Percentiles rank a stretch among this genome's conserved stretches.
phyloP scores from a whole-genome alignment of 768 basidiomycete genomes.

The Clitopilus hobsonii region DNA sequence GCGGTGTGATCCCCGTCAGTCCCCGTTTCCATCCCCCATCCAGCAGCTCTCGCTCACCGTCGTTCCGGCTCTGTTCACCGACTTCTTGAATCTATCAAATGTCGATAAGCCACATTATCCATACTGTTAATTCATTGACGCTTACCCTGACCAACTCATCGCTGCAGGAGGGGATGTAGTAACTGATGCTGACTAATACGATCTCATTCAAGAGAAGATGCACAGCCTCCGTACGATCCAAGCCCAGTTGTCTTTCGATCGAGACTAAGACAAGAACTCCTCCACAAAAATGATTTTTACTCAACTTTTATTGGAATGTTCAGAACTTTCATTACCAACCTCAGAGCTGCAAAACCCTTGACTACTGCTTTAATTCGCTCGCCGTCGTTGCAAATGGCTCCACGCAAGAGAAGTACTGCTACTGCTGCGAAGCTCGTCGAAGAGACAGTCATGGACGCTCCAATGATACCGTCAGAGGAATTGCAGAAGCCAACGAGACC shows the following conservation, averaged over 20 bases:
- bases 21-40: conserved; percentile 10
- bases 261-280: background rate
- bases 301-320: background rate
- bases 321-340: background rate
- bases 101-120: too few relatives aligned
- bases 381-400: background rate
- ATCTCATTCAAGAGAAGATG: background rate
- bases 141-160: conserved; percentile 29
- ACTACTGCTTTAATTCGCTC: background rate
- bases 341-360: background rate
- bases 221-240: background rate
- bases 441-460: background rate
- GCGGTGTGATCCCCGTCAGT: conserved; percentile 5
- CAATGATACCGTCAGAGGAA: background rate
- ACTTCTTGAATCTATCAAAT: conserved; percentile 79
- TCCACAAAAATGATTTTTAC: conserved; percentile 1
- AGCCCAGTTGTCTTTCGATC: background rate
- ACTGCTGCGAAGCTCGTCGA: background rate
- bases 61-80: conserved; percentile 86
- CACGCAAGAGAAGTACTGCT: background rate
- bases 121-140: too few relatives aligned
- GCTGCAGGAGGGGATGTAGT: conserved; percentile 2
- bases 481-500: background rate
- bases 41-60: conserved; percentile 47
- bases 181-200: conserved; percentile 2